Percentiles rank a stretch among this genome's conserved stretches.
phyloP scores from a whole-genome alignment of 2,329 filamentous ascomycete genomes.

The Talaromyces piceae region DNA sequence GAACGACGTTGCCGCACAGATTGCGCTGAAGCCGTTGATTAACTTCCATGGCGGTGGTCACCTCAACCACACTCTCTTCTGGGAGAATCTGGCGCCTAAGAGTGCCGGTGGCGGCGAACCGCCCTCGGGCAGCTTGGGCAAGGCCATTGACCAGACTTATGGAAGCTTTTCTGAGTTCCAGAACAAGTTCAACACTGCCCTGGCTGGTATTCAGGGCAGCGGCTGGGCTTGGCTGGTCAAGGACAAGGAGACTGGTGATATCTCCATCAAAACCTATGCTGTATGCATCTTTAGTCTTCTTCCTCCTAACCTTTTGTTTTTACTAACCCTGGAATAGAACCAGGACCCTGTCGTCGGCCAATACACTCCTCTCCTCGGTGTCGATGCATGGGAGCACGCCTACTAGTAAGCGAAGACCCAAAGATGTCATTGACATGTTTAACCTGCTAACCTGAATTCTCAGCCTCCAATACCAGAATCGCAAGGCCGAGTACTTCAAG shows the following conservation, averaged over 20 bases:
- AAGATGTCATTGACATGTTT: background rate
- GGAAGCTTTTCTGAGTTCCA: conserved; percentile 54
- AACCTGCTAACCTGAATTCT: conserved; percentile 16
- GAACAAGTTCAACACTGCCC: conserved; percentile 56
- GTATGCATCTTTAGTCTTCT: conserved; percentile 26
- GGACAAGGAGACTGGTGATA: conserved; percentile 52
- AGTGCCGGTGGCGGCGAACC: conserved; percentile 56
- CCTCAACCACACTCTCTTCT: conserved; percentile 58
- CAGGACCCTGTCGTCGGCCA: conserved; percentile 84
- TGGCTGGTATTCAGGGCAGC: conserved; percentile 58
- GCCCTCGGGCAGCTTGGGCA: conserved; percentile 49
- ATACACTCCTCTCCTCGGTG: conserved; percentile 73
- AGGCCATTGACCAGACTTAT: conserved; percentile 53
- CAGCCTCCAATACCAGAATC: conserved; percentile 86
- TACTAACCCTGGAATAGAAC: conserved; percentile 43
- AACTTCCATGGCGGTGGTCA: conserved; percentile 60
- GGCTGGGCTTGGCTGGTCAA: conserved; percentile 59
- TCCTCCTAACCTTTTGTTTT: background rate
- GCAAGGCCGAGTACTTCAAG: conserved; percentile 91
- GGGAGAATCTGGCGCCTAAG: conserved; percentile 60
- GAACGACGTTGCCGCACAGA: conserved; percentile 49
- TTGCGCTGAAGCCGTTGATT: conserved; percentile 53
- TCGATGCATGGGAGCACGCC: conserved; percentile 95
- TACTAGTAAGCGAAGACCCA: conserved; percentile 59
- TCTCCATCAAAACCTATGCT: conserved; percentile 58